Percentiles rank a stretch among this genome's conserved stretches.
phyloP scores from a whole-genome alignment of 192 early-diverging fungal genomes.

The Obelidium mucronatum region DNA sequence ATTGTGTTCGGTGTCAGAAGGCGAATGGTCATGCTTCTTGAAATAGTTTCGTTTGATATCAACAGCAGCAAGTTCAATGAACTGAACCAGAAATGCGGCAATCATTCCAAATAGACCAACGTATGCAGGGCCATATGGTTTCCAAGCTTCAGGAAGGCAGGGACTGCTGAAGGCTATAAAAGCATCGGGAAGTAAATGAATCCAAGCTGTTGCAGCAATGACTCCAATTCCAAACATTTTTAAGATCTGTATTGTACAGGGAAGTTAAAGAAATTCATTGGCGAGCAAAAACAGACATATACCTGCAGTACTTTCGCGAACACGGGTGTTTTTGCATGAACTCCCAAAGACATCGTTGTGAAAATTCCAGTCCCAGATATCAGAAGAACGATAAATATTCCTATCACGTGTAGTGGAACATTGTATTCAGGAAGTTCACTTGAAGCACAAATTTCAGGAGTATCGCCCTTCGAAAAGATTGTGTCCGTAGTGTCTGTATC shows the following conservation, averaged over 20 bases:
- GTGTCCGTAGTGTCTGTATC: too few species aligned
- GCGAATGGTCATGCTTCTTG: background rate
- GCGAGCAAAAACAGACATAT: background rate
- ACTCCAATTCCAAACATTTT: conserved; percentile 63
- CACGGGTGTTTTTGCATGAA: background rate
- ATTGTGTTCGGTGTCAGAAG: background rate
- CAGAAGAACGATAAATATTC: conserved; percentile 26
- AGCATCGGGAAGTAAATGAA: conserved; percentile 54
- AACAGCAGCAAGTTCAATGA: conserved; percentile 38
- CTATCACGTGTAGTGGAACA: conserved; percentile 24
- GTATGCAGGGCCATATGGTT: conserved; percentile 22
- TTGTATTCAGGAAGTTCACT: background rate
- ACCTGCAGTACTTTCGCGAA: conserved; percentile 5
- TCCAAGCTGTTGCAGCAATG: conserved; percentile 53
- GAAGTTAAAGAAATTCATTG: background rate
- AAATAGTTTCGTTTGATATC: conserved; percentile 12
- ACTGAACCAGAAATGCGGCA: conserved; percentile 44
- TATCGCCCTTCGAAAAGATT: too few species aligned
- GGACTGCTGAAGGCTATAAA: conserved; percentile 30
- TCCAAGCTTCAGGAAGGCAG: conserved; percentile 23
- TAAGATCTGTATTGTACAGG: conserved; percentile 19
- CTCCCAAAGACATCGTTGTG: conserved; percentile 18
- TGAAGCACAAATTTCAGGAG: conserved; percentile 3
- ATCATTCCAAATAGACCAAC: conserved; percentile 48
- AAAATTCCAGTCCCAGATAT: conserved; percentile 27